Evolutionary conservation across 2,329 filamentous ascomycete genomes (phyloP).

Genomic region (Sporothrix globosa): DNA sequence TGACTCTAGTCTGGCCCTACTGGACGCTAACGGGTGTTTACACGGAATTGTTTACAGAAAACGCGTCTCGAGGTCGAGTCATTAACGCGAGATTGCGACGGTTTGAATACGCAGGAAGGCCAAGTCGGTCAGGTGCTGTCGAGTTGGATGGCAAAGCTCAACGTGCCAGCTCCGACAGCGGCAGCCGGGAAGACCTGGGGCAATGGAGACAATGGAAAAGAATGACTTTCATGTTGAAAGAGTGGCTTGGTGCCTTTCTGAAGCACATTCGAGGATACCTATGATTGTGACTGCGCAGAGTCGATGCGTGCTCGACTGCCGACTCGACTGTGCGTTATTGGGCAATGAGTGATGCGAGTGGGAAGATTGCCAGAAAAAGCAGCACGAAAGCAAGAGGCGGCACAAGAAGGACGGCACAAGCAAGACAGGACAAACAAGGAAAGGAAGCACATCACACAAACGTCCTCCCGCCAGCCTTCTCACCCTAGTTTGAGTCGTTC

Average conservation of each 20-base stretch:
- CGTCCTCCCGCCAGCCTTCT: background rate
- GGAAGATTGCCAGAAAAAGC: too few species aligned
- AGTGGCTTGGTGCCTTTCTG: too few species aligned
- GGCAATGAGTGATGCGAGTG: background rate
- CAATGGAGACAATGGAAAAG: too few species aligned
- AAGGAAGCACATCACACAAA: background rate
- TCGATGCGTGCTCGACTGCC: too few species aligned
- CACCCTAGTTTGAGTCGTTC: conserved; percentile 13
- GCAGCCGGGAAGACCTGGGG: background rate
- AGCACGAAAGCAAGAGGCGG: background rate
- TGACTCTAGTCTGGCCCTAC: background rate
- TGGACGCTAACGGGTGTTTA: conserved; percentile 8
- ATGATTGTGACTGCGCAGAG: too few species aligned
- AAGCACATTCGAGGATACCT: too few species aligned
- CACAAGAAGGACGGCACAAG: background rate
- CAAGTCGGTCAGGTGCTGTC: too few species aligned
- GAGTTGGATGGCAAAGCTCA: background rate
- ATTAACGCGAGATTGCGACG: conserved; percentile 1
- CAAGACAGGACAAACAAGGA: background rate
- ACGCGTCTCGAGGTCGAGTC: background rate
- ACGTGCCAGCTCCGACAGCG: background rate
- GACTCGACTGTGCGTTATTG: background rate
- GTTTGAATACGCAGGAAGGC: background rate
- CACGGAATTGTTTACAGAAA: background rate
- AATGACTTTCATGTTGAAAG: too few species aligned